Percentiles rank a stretch among this genome's conserved stretches.
Conservation (phyloP, 2,329 filamentous ascomycete species). For the Claviceps sp. region DNA sequence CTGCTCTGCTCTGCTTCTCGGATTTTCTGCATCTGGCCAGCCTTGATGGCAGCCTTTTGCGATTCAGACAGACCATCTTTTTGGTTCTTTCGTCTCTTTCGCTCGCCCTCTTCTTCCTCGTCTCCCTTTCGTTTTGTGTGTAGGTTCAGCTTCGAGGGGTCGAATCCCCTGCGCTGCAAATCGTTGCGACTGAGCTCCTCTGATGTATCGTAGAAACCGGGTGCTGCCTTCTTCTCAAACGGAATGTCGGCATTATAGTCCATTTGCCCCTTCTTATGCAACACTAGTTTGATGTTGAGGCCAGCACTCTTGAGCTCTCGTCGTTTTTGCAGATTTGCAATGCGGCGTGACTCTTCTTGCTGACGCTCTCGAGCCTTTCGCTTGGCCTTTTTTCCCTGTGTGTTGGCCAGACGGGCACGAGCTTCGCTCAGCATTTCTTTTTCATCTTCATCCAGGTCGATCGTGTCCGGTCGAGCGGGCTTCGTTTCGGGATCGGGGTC, state of each 20-base stretch:
- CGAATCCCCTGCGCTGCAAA: constrained; percentile 68
- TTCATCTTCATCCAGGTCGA: constrained; percentile 96
- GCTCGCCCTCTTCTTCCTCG: constrained; percentile 68
- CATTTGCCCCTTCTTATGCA: constrained; percentile 91
- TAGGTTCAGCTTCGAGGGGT: constrained; percentile 83
- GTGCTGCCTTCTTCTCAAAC: constrained; percentile 81
- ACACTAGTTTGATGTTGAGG: constrained; percentile 93
- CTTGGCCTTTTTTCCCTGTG: constrained; percentile 98
- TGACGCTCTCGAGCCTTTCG: constrained; percentile 91
- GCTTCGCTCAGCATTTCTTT: constrained; percentile 99
- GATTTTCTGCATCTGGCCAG: constrained; percentile 86
- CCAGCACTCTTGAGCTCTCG: constrained; percentile 94
- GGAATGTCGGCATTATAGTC: constrained; percentile 99
- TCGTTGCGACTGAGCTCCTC: constrained; percentile 78
- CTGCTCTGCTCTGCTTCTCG: constrained; percentile 94
- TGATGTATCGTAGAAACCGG: constrained; percentile 84
- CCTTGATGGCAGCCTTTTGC: constrained; percentile 78
- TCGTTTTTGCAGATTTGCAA: constrained; percentile 87
- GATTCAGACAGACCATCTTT: constrained; percentile 68
- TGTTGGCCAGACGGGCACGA: constrained; percentile 89
- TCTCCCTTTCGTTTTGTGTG: constrained; percentile 90
- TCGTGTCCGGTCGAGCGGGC: constrained; percentile 87
- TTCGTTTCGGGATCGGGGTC: constrained; percentile 97
- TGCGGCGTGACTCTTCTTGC: constrained; percentile 80
- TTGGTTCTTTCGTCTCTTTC: constrained; percentile 79